Evolutionary conservation across 2,329 filamentous ascomycete species (phyloP).

Genomic region (Dothidotthia symphoricarpi): DNA sequence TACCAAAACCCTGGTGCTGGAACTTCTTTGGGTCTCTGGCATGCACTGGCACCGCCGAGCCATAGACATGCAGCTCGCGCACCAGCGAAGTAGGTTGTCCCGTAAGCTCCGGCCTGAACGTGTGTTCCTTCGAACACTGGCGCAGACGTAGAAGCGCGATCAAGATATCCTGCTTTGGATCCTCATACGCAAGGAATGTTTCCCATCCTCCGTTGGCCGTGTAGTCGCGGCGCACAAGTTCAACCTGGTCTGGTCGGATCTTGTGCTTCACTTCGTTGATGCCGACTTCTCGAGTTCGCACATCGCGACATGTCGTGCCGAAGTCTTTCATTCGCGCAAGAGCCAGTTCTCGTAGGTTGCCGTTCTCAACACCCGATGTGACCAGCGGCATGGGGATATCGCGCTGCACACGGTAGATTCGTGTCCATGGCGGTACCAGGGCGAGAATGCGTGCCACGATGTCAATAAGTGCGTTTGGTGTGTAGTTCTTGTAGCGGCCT

Average conservation of each 20-base stretch:
- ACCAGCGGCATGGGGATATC: constrained; percentile 99
- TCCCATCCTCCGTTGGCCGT: constrained; percentile 96
- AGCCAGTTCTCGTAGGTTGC: constrained; percentile 89
- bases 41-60: constrained; percentile 94
- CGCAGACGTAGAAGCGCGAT: constrained; percentile 85
- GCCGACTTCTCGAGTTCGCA: constrained; percentile 92
- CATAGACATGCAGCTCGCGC: constrained; percentile 93
- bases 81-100: constrained; percentile 89
- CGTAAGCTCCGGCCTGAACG: constrained; percentile 82
- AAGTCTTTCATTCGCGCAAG: constrained; percentile 99
- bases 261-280: constrained; percentile 99
- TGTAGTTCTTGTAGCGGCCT: constrained; percentile 97
- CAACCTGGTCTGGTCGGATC: constrained; percentile 92
- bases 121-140: constrained; percentile 89
- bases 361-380: constrained; percentile 97
- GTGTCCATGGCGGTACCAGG: constrained; percentile 92
- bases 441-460: constrained; percentile 95
- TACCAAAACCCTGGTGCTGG: constrained; percentile 97
- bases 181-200: constrained; percentile 96
- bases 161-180: constrained; percentile 96
- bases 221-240: constrained; percentile 92
- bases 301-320: constrained; percentile 92
- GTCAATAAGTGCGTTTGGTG: constrained; percentile 92
- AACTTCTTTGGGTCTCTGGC: constrained; percentile 94
- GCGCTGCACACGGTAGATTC: constrained; percentile 96